Percentiles rank a stretch among this genome's conserved stretches.
Evolutionary conservation across 2,329 filamentous ascomycete genomes (phyloP).

Genomic region (Colletotrichum camelliae): DNA sequence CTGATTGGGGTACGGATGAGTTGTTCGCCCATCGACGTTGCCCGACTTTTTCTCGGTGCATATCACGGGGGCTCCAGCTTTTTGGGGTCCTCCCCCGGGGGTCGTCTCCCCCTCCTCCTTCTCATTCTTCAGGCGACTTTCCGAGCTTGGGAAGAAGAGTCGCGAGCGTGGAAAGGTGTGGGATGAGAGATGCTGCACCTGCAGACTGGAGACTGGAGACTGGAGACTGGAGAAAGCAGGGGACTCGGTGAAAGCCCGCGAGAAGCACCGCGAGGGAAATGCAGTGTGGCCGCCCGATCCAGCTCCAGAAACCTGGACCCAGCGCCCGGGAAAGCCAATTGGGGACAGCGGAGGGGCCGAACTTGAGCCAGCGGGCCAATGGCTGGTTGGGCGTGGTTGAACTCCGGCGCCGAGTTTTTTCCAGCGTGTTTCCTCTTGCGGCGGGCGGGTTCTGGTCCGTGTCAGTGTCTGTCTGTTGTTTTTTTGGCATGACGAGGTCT

Average conservation of each 20-base stretch:
- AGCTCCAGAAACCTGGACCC: neutral
- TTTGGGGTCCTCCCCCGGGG: neutral
- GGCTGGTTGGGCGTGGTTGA: neutral
- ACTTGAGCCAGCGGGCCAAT: neutral
- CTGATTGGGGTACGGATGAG: neutral
- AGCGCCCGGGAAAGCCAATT: neutral
- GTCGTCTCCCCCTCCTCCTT: neutral
- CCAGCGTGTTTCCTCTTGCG: neutral
- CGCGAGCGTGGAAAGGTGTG: neutral
- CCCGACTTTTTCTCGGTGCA: neutral
- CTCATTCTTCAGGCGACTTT: neutral
- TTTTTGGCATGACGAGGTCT: neutral
- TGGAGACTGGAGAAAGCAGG: neutral
- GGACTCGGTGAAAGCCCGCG: neutral
- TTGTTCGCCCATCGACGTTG: neutral
- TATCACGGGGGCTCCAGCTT: neutral
- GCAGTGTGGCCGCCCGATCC: neutral
- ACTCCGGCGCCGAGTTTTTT: conserved; percentile 11
- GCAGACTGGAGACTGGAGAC: neutral
- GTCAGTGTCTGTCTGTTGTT: neutral
- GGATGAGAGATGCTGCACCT: neutral
- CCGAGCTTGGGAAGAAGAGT: neutral
- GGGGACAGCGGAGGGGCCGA: conserved; percentile 10
- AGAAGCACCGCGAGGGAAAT: conserved; percentile 6
- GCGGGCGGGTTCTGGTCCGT: neutral